These are phyloP conservation scores for Xylaria sp. DNA, from an alignment of 2,329 filamentous ascomycete genomes.

Conservation along the genomic window DNA sequence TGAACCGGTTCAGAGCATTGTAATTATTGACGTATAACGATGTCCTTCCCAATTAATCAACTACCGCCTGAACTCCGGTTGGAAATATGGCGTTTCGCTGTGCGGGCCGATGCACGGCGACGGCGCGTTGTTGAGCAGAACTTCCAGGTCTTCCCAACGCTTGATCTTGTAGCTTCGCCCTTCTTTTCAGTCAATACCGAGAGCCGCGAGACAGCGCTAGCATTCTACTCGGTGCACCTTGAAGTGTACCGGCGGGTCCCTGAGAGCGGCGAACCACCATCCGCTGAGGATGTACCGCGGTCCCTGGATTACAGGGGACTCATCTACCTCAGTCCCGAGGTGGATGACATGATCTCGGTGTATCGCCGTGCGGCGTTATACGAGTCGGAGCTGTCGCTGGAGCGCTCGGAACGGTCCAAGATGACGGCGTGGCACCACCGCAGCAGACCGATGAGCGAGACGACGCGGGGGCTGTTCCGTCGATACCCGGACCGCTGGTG, in stretches of 20 bases:
- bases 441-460: conserved; percentile 19
- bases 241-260: conserved; percentile 27
- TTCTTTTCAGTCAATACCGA: conserved; percentile 34
- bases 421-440: conserved; percentile 24
- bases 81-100: conserved; percentile 32
- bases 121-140: conserved; percentile 36
- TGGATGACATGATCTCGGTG: conserved; percentile 31
- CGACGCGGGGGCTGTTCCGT: conserved; percentile 19
- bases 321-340: conserved; percentile 31
- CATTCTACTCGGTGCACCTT: conserved; percentile 30
- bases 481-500: conserved; percentile 28
- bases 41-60: conserved; percentile 20
- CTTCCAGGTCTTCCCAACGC: conserved; percentile 31
- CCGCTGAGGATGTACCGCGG: not conserved
- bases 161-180: conserved; percentile 28
- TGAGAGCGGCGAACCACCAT: not conserved
- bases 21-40: not conserved
- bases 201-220: conserved; percentile 27
- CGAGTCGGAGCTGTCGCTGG: conserved; percentile 26
- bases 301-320: conserved; percentile 12
- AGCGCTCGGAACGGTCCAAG: conserved; percentile 30
- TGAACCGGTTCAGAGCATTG: conserved; percentile 6
- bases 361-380: conserved; percentile 23
- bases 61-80: conserved; percentile 36
- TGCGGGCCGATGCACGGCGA: conserved; percentile 23